Conservation (phyloP, 371 early-diverging fungal genomes). For the Catenaria anguillulae region DNA sequence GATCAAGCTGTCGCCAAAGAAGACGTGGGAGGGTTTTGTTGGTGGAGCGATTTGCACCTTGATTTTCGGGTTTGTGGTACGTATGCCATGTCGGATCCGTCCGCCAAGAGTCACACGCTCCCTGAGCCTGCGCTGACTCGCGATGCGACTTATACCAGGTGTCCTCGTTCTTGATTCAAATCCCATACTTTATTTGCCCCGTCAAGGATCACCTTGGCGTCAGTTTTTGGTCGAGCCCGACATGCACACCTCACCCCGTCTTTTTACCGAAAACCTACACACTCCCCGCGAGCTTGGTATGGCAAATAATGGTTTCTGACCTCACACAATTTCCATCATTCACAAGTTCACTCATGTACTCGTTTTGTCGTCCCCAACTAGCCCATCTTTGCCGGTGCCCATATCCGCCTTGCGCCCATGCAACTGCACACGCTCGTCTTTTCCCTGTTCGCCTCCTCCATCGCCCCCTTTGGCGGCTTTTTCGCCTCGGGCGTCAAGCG, state of each 20-base stretch:
- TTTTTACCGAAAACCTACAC: slow-evolving; percentile 38
- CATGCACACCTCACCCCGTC: slow-evolving; percentile 52
- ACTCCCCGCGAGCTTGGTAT: slow-evolving; percentile 26
- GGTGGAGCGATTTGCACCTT: slow-evolving; percentile 84
- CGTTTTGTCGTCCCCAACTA: no score
- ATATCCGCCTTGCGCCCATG: slow-evolving; percentile 51
- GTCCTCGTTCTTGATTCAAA: slow-evolving; percentile 38
- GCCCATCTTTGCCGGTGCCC: background rate
- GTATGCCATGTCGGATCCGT: slow-evolving; percentile 12
- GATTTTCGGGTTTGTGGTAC: slow-evolving; percentile 66
- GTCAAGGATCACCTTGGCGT: slow-evolving; percentile 42
- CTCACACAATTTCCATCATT: no score
- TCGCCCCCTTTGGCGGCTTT: slow-evolving; percentile 99
- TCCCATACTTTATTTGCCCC: slow-evolving; percentile 75
- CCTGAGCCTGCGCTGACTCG: no score
- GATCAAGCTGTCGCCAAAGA: slow-evolving; percentile 92
- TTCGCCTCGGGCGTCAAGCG: slow-evolving; percentile 97
- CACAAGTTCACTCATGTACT: no score
- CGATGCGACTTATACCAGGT: no score
- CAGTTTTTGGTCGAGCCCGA: slow-evolving; percentile 30
- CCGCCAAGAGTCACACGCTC: no score
- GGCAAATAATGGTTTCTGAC: background rate
- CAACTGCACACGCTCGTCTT: slow-evolving; percentile 80
- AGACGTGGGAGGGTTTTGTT: slow-evolving; percentile 99
- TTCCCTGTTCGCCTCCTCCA: slow-evolving; percentile 86